Evolutionary conservation across 495 filamentous ascomycete genomes (phyloP), one percentile per base, ranked within the genome.

Genomic region (Pyrenula massariospora): DNA sequence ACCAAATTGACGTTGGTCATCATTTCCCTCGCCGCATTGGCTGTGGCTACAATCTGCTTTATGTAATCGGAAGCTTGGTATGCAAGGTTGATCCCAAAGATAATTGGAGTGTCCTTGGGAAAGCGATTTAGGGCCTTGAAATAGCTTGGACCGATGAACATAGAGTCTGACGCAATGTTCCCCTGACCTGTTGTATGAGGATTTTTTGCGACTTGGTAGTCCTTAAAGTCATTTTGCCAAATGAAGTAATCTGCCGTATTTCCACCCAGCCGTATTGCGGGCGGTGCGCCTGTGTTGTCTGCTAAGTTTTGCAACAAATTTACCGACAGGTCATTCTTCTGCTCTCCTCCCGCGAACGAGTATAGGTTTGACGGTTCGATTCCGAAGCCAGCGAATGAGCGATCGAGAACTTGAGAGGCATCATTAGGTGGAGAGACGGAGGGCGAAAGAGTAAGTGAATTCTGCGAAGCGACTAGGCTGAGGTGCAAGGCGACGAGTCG

Each of bases 361-460:
- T 66, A 70, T 2, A 73, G 67, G 57, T 73, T 69, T 5, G 69
- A 68, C 5, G 70, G 62, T 55, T 73, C 70, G 54, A 71, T 70
- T 42, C 69, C 68, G 51, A 73, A 70, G 22, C 70, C 70, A 20
- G 69, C 69, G 52, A 69, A 73, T 0, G 62, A 59, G 1, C 57
- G 59, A 50, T 59, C 57, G 50, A 64, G 22, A 0, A 56, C 48
- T 3, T 25, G 15, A 8, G 62, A 62, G 24, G 42, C 54, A 51
- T 52, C 47, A 20, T 42, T n/a, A 2, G 62, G 57, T 19, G 57
- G 59, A 1, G 36, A 55, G 10, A 22, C 5, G 15, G 48, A 57
- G 12, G 24, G 55, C 22, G 50, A 20, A 20, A 52, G n/a, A 10
- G 50, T 8, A 10, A 52, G 8, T 8, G 22, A 20, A 19, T 52